These are phyloP conservation scores for Acrodontium crateriforme DNA, from an alignment of 2,329 filamentous ascomycete genomes.

Conservation along the genomic window DNA sequence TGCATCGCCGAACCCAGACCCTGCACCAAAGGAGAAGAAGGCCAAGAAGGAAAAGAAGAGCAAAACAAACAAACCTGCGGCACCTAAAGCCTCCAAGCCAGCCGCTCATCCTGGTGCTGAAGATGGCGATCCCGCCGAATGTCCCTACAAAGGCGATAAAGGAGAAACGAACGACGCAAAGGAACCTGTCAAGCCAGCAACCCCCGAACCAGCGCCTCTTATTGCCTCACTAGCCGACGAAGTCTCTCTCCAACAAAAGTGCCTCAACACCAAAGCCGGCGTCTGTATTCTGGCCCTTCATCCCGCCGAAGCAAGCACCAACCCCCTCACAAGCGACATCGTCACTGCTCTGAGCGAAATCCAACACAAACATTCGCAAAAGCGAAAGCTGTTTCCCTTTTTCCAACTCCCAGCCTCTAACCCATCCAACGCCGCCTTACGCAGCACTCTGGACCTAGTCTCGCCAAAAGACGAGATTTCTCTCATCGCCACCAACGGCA, in stretches of 20 bases:
- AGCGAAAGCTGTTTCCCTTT: constrained; percentile 67
- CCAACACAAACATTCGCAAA: constrained; percentile 57
- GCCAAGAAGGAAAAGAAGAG: constrained; percentile 31
- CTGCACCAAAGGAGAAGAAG: constrained; percentile 38
- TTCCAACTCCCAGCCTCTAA: constrained; percentile 57
- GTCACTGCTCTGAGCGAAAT: constrained; percentile 57
- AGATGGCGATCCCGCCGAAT: too few relatives aligned
- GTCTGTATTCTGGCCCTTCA: constrained; percentile 73
- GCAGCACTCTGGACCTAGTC: constrained; percentile 48
- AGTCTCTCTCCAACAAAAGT: constrained; percentile 53
- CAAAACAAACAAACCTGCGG: constrained; percentile 26
- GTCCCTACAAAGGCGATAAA: constrained; percentile 31
- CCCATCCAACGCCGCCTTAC: constrained; percentile 40
- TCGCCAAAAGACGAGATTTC: constrained; percentile 49
- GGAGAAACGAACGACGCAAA: constrained; percentile 38
- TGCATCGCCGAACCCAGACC: constrained; percentile 66
- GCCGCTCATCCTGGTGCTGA: constrained; percentile 37
- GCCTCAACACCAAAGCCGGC: constrained; percentile 59
- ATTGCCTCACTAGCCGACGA: constrained; percentile 52
- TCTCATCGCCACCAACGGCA: constrained; percentile 75
- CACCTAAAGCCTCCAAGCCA: constrained; percentile 27
- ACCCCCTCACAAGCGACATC: constrained; percentile 14
- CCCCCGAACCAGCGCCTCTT: constrained; percentile 37
- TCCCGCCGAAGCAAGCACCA: constrained; percentile 33
- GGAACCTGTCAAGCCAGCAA: constrained; percentile 31